These are phyloP conservation scores for Porogramme epimiltina DNA, from an alignment of 1,284 basidiomycete species.

Conservation along the genomic window DNA sequence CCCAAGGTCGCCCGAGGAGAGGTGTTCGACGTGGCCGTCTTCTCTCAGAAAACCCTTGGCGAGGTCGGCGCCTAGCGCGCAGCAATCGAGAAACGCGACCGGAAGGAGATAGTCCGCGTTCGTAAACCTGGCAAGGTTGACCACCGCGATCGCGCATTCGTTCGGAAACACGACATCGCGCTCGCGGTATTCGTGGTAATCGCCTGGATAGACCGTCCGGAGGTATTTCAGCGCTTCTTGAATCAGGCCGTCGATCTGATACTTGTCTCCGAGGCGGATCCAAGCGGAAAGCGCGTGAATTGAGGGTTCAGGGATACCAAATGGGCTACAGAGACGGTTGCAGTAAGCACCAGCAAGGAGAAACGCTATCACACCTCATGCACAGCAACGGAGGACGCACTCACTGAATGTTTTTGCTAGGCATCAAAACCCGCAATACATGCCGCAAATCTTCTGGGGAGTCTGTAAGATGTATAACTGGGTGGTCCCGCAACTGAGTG, in stretches of 20 bases:
- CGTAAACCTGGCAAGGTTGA: slow-evolving; percentile 7
- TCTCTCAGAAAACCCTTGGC: neutral
- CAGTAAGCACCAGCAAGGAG: neutral
- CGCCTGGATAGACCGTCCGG: neutral
- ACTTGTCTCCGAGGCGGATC: slow-evolving; percentile 9
- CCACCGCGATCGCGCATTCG: slow-evolving; percentile 2
- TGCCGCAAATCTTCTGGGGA: neutral
- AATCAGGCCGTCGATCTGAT: slow-evolving; percentile 2
- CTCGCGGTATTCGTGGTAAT: neutral
- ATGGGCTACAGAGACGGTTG: neutral
- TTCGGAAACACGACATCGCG: neutral
- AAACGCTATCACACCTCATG: neutral
- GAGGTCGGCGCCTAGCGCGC: neutral
- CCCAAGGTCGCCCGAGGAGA: slow-evolving; percentile 2
- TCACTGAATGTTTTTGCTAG: neutral
- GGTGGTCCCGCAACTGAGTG: neutral
- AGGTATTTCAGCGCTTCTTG: neutral
- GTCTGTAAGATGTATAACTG: neutral
- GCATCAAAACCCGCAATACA: neutral
- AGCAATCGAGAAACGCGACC: slow-evolving; percentile 3
- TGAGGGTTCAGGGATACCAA: neutral
- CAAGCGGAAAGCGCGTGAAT: neutral
- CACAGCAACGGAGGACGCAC: neutral
- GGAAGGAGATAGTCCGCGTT: slow-evolving; percentile 1
- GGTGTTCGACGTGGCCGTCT: slow-evolving; percentile 1